Conservation (phyloP, 2,329 filamentous ascomycete species). For the Trichoderma cornu-damae region DNA sequence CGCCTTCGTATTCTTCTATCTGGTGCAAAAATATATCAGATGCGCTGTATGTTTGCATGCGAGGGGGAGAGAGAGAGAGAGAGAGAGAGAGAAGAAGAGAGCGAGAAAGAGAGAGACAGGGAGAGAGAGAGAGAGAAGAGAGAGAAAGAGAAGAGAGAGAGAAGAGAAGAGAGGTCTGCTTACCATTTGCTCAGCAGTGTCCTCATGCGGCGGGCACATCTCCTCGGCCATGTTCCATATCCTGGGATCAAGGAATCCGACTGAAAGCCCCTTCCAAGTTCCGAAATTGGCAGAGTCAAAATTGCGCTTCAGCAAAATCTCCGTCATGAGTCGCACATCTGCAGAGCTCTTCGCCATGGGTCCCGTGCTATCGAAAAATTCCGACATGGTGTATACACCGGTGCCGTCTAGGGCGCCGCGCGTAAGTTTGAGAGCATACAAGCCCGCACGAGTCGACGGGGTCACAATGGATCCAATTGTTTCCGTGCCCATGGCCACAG, state of each 20-base stretch:
- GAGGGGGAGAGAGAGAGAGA: too few species aligned
- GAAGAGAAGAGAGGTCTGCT: too few species aligned
- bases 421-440: slow-evolving; percentile 29
- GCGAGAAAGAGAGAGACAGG: too few species aligned
- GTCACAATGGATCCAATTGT: slow-evolving; percentile 30
- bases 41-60: accelerated
- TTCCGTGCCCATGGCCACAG: slow-evolving; percentile 32
- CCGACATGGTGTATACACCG: slow-evolving; percentile 24
- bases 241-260: slow-evolving; percentile 18
- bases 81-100: too few species aligned
- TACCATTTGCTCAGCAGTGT: slow-evolving; percentile 21
- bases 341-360: slow-evolving; percentile 26
- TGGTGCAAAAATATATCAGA: neutral
- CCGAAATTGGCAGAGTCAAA: neutral
- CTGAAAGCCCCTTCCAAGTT: slow-evolving; percentile 14
- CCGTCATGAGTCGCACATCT: slow-evolving; percentile 18
- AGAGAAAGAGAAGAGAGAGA: too few species aligned
- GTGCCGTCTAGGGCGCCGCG: slow-evolving; percentile 13
- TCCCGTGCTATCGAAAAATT: slow-evolving; percentile 26
- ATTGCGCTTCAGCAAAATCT: slow-evolving; percentile 8
- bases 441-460: slow-evolving; percentile 21
- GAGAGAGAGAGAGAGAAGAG: too few species aligned
- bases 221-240: slow-evolving; percentile 18
- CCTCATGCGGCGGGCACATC: slow-evolving; percentile 16
- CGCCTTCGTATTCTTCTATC: slow-evolving; percentile 4